These are phyloP conservation scores for Boletus barrowsii DNA, from an alignment of 768 basidiomycete genomes.

Conservation along the genomic window DNA sequence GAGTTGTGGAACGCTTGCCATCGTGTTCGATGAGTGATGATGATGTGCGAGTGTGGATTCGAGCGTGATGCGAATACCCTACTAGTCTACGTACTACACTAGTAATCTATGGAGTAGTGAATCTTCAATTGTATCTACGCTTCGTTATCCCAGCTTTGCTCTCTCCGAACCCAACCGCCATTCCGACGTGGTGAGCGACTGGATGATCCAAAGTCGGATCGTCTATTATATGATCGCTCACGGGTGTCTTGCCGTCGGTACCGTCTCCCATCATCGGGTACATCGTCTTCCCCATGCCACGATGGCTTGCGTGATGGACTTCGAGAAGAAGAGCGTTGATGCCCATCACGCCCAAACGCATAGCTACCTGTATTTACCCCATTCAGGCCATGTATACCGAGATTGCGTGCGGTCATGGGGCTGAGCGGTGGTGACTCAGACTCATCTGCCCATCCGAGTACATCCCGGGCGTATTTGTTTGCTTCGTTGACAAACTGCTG, in stretches of 20 bases:
- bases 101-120: not conserved
- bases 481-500: slow-evolving; percentile 40
- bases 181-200: slow-evolving; percentile 1
- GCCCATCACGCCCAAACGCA: not conserved
- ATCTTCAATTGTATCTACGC: not conserved
- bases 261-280: not conserved
- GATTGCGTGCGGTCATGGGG: slow-evolving; percentile 47
- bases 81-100: slow-evolving; percentile 2
- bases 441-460: slow-evolving; percentile 38
- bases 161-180: slow-evolving; percentile 1
- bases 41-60: slow-evolving; percentile 3
- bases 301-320: slow-evolving; percentile 9
- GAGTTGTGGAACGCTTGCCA: slow-evolving; percentile 26
- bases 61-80: not conserved
- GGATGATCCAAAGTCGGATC: slow-evolving; percentile 3
- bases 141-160: slow-evolving; percentile 1
- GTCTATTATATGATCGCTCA: slow-evolving; percentile 3
- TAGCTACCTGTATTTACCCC: slow-evolving; percentile 21
- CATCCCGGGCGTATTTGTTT: slow-evolving; percentile 35
- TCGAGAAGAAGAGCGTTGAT: slow-evolving; percentile 5
- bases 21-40: slow-evolving; percentile 2
- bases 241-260: slow-evolving; percentile 1
- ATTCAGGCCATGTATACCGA: slow-evolving; percentile 42
- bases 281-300: slow-evolving; percentile 3
- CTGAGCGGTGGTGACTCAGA: slow-evolving; percentile 36